phyloP scores from a whole-genome alignment of 495 filamentous ascomycete genomes.

The Xylaria cubensis region DNA sequence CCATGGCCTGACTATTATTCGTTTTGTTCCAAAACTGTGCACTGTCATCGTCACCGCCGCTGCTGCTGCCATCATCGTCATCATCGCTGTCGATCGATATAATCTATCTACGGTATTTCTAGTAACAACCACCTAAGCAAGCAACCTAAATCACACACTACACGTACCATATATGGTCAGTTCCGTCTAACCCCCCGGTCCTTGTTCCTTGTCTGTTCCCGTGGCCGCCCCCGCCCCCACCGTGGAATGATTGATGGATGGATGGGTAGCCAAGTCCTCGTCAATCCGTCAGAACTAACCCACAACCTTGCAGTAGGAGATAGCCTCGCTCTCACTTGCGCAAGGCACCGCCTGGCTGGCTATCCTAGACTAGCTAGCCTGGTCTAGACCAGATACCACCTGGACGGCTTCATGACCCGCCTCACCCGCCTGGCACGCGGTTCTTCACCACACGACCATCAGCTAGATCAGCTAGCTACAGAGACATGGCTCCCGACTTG shows the following conservation, averaged over 20 bases:
- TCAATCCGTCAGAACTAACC: neutral
- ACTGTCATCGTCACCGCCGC: neutral
- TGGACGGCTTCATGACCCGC: neutral
- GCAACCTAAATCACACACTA: neutral
- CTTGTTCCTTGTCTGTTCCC: neutral
- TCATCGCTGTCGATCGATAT: neutral
- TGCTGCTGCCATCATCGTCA: neutral
- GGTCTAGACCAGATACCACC: neutral
- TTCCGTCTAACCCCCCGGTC: neutral
- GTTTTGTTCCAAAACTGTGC: neutral
- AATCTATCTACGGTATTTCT: neutral
- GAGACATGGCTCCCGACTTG: conserved; percentile 70
- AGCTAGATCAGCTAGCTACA: neutral
- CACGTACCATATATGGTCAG: neutral
- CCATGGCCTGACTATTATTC: neutral
- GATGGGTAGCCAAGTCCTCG: neutral
- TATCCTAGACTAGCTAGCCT: neutral
- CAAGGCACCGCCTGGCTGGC: neutral
- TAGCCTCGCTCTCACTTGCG: neutral
- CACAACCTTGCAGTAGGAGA: neutral
- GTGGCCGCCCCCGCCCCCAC: neutral
- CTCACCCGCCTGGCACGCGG: neutral
- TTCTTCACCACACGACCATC: neutral
- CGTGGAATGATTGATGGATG: neutral
- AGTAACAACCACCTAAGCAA: neutral